phyloP scores from a whole-genome alignment of 2,329 filamentous ascomycete species.

The Venturia aucupariae region DNA sequence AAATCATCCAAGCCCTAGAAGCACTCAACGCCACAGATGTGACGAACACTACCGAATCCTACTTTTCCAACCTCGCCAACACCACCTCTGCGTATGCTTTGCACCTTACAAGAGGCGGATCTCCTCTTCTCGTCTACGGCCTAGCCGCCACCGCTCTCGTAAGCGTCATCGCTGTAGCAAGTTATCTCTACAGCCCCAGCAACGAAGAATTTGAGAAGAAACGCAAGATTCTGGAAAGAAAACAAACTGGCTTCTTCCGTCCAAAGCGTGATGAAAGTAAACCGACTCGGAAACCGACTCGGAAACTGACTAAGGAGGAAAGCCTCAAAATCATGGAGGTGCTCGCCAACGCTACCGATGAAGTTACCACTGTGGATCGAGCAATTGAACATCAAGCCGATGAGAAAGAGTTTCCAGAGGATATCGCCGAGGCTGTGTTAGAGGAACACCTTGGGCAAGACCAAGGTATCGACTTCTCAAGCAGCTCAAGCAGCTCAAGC shows the following conservation, averaged over 20 bases:
- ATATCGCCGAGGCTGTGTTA: not conserved
- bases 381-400: not conserved
- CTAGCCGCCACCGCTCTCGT: not conserved
- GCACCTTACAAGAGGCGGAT: not conserved
- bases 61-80: not conserved
- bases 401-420: not conserved
- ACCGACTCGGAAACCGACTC: not conserved
- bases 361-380: not conserved
- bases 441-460: not conserved
- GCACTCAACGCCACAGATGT: not conserved
- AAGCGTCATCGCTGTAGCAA: not conserved
- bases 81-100: not conserved
- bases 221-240: constrained; percentile 3
- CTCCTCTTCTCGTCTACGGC: not conserved
- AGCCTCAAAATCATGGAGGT: not conserved
- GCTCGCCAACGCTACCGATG: not conserved
- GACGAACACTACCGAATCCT: not conserved
- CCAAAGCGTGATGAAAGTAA: not conserved
- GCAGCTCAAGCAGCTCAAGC: not conserved
- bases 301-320: not conserved
- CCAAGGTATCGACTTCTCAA: not conserved
- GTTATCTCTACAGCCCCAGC: not conserved
- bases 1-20: not conserved
- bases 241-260: not conserved
- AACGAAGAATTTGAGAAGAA: not conserved